phyloP scores from a whole-genome alignment of 495 filamentous ascomycete genomes.

The Aspergillus nidulans region DNA sequence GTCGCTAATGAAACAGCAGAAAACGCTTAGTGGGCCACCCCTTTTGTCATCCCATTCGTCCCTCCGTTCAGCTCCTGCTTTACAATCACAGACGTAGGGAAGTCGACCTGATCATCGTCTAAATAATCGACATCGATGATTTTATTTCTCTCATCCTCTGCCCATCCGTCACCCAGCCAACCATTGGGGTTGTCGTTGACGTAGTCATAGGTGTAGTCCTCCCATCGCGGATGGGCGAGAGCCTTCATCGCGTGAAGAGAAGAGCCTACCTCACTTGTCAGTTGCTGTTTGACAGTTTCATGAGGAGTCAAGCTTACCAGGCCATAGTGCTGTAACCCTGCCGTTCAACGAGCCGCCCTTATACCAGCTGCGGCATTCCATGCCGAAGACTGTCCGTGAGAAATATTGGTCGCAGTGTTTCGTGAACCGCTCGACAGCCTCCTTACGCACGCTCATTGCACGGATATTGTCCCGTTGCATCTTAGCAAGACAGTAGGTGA shows the following conservation, averaged over 20 bases:
- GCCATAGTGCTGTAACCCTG: conserved; percentile 37
- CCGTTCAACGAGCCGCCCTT: conserved; percentile 39
- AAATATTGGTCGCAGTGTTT: conserved; percentile 46
- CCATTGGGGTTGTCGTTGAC: conserved; percentile 31
- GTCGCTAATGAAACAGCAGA: neutral
- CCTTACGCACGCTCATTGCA: conserved; percentile 32
- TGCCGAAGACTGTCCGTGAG: conserved; percentile 40
- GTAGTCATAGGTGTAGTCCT: conserved; percentile 40
- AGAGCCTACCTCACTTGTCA: conserved; percentile 25
- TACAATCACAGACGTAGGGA: conserved; percentile 19
- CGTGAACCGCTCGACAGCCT: conserved; percentile 43
- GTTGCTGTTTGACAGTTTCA: neutral
- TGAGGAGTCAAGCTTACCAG: conserved; percentile 26
- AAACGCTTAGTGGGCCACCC: neutral
- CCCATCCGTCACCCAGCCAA: conserved; percentile 44
- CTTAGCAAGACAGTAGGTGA: conserved; percentile 46
- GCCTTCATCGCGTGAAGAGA: conserved; percentile 38
- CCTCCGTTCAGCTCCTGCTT: neutral
- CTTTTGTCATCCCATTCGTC: neutral
- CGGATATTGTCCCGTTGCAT: conserved; percentile 48
- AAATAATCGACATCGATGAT: conserved; percentile 36
- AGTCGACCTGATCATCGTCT: conserved; percentile 37
- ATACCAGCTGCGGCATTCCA: conserved; percentile 53
- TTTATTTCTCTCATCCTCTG: conserved; percentile 33
- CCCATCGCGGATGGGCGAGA: conserved; percentile 35